Evolutionary conservation across 2,329 filamentous ascomycete species (phyloP).

Genomic region (Fusarium globosum): DNA sequence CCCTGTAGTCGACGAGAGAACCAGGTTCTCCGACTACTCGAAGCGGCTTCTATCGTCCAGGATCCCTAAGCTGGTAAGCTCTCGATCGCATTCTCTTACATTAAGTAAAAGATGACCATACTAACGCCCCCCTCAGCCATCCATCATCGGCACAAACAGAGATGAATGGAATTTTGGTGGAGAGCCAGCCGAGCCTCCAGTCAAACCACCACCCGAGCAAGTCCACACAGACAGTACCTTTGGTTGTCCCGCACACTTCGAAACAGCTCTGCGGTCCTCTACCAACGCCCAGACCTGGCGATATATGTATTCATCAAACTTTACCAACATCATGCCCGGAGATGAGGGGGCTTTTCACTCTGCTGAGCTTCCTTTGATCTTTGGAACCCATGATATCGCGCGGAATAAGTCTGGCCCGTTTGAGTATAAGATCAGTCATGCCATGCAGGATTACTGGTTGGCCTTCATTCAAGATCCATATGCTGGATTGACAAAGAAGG

Average conservation of each 20-base stretch:
- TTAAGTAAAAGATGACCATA: rapidly evolving
- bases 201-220: not conserved
- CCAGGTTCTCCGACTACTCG: not conserved
- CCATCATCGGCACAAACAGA: constrained; percentile 2
- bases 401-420: not conserved
- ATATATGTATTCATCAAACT: constrained; percentile 19
- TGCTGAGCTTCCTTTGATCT: constrained; percentile 6
- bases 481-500: not conserved
- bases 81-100: too few species aligned
- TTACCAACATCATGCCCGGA: constrained; percentile 15
- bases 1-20: constrained; percentile 3
- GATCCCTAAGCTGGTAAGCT: not conserved
- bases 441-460: constrained; percentile 16
- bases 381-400: constrained; percentile 5
- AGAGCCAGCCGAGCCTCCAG: not conserved
- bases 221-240: not conserved
- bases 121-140: not conserved
- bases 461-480: not conserved
- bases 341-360: not conserved
- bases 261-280: not conserved
- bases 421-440: constrained; percentile 1
- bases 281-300: not conserved
- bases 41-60: not conserved
- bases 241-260: constrained; percentile 3
- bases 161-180: not conserved